Evolutionary conservation across 208 protist genomes (phyloP), one percentile per base, ranked within the genome.

Genomic region (Trypanosoma cruzi): DNA sequence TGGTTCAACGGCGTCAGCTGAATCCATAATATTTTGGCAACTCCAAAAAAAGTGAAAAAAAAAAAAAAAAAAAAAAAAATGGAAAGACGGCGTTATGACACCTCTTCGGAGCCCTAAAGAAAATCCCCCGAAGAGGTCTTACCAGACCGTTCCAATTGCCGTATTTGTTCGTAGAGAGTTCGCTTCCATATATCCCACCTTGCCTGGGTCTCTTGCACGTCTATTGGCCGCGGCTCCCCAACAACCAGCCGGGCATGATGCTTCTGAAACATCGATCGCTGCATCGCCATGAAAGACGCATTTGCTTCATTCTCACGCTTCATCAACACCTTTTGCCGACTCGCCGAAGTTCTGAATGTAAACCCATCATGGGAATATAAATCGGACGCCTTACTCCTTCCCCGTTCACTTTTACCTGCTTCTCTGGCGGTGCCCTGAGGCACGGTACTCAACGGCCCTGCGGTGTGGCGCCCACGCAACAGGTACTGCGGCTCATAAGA

Each of bases 61-160:
- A 77, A 72, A 64, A 58, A 66, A 64, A 68, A 32, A 62, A 7
- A 4, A 76, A 73, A 11, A 56, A n/a, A 44, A 28, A 44, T n/a
- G n/a, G 18, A 7, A 37, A 16, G 24, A 28, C 10, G 49, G 20
- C 22, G 4, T 60, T 31, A 28, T 6, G 44, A n/a, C 28, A 46
- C 6, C 22, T 46, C 22, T 26, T 24, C 6, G 26, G 36, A 5
- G 32, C 32, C 22, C 31, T 31, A 40, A 16, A 36, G 22, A 22
- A 11, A 64, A 8, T 42, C 28, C 29, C 29, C 8, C 22, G 28
- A 8, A 40, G 29, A 59, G 18, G 28, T 1, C 20, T 37, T 59
- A 28, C 18, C 13, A 32, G 22, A 24, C 20, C 32, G 32, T 59
- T 49, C 26, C 31, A 34, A n/a, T 26, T 62, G 20, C 42, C 28